Evolutionary conservation across 768 basidiomycete species (phyloP), one percentile per base, ranked within the genome.

Genomic region (Phaeolepiota aurea): DNA sequence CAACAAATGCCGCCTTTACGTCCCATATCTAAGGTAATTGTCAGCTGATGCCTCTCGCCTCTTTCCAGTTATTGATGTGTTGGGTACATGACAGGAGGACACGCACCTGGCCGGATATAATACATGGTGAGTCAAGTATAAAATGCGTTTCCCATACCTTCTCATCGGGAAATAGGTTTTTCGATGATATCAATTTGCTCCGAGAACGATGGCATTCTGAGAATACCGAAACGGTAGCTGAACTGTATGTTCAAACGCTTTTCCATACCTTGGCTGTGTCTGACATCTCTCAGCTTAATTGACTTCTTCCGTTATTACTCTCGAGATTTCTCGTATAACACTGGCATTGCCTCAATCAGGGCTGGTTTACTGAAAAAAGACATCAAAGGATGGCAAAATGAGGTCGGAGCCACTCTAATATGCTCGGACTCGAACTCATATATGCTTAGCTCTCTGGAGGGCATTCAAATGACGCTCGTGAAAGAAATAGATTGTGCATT

Each of bases 241-340:
- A 97, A 61, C 66, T 99, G 89, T 90, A 53, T 47, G 82, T 70
- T n/a, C 37, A 11, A 5, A 20, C 16, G 13, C 23, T 32, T 34
- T 12, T 25, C 37, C 11, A 20, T 25, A 10, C 30, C 42, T 28
- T 23, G 32, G 32, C 15, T 40, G 33, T 51, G 18, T 44, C 47
- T 54, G 38, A 40, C 34, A 23, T 44, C 38, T 32, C 21, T 18
- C 52, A 96, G 92, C 54, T 68, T 99, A 61, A 89, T 96, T 55
- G 94, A 97, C 61, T 97, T 99, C 62, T 99, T 94, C 75, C 85
- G 86, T 51, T 97, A 91, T 61, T 99, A 85, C 65, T 82, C 90
- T 37, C 82, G 90, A 44, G 91, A 93, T 57, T 99, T 97, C 64
- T 65, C 72, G 37, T 99, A 94, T 65, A 88, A 86, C 59, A 84